Evolutionary conservation across 441 rosid species (phyloP).

Genomic region (Erodium trifolium): DNA sequence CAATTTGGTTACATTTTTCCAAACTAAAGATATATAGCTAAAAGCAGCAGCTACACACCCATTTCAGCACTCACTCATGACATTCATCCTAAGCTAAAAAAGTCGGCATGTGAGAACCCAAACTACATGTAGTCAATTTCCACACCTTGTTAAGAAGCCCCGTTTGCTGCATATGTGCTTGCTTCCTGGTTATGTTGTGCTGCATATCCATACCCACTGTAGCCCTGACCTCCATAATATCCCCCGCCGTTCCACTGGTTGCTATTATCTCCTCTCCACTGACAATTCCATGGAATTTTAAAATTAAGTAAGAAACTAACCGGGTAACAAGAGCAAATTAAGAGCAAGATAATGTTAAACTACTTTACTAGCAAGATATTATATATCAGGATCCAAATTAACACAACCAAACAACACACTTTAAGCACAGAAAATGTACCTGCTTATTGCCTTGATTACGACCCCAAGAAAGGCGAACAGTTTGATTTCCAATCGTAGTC

Average conservation of each 20-base stretch:
- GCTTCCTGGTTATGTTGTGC: slow-evolving; percentile 38
- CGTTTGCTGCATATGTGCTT: slow-evolving; percentile 35
- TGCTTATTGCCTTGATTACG: slow-evolving; percentile 74
- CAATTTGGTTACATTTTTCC: too few relatives aligned
- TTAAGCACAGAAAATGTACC: slow-evolving; percentile 32
- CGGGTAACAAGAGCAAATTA: neutral
- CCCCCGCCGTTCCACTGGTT: slow-evolving; percentile 54
- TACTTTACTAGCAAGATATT: too few relatives aligned
- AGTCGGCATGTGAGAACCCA: slow-evolving; percentile 15
- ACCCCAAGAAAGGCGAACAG: slow-evolving; percentile 41
- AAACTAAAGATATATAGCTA: too few relatives aligned
- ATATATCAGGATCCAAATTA: too few relatives aligned
- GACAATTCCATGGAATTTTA: slow-evolving; percentile 15
- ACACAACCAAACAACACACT: neutral
- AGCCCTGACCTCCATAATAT: slow-evolving; percentile 46
- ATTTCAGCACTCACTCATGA: too few relatives aligned
- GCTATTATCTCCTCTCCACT: slow-evolving; percentile 50
- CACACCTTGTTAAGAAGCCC: slow-evolving; percentile 35
- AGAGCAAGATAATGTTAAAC: too few relatives aligned
- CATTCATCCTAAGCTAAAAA: neutral
- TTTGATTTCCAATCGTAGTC: slow-evolving; percentile 66
- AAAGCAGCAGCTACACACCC: too few relatives aligned
- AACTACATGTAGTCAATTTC: slow-evolving; percentile 19
- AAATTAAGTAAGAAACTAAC: too few relatives aligned
- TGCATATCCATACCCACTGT: slow-evolving; percentile 50